Evolutionary conservation across 495 filamentous ascomycete species (phyloP), one percentile per base, ranked within the genome.

Genomic region (Podospora bellae-mahoneyi): DNA sequence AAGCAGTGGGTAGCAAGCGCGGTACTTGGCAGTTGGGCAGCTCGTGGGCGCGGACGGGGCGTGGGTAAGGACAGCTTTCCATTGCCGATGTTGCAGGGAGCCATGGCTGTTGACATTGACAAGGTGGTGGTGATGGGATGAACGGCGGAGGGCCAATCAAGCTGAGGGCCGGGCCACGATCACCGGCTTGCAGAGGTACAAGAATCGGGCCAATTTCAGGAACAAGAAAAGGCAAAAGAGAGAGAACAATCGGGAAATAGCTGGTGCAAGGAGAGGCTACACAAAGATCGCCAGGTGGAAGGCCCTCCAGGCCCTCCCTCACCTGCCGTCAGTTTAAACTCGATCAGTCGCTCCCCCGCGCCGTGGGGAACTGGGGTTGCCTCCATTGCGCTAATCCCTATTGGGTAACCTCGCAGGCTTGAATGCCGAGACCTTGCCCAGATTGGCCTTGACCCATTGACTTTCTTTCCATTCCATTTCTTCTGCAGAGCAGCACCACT

Each of bases 251-350:
- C 39, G 39, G 39, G 39, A 48, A 48, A 48, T 48, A 48, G 1
- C 15, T 48, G 39, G 13, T 48, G 39, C 39, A 48, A 10, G 39
- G 9, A 48, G 39, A 48, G 39, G 13, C 7, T 48, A 48, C 39
- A 48, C 39, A 48, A 13, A 48, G 39, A 48, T 48, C 39, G 39
- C 39, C 39, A 32, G 39, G 13, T 9, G 39, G 39, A 48, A 48
- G 39, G 39, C 39, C 39, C 20, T 23, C 20, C 1, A 23, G 20
- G 20, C 34, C 63, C 64, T 3, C 34, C 64, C 34, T 64, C 64
- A 65, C 60, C 62, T 71, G 72, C 70, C 66, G 72, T 73, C 60
- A 68, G 68, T 67, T 71, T 74, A 70, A 71, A 64, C 66, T 72
- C 57, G 19, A 39, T 63, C 61, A n/a, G 32, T 63, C 61, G 32